Base-by-base conservation (phyloP, 1,139 yeast genomes). In the Blastobotrys arbuscula region DNA sequence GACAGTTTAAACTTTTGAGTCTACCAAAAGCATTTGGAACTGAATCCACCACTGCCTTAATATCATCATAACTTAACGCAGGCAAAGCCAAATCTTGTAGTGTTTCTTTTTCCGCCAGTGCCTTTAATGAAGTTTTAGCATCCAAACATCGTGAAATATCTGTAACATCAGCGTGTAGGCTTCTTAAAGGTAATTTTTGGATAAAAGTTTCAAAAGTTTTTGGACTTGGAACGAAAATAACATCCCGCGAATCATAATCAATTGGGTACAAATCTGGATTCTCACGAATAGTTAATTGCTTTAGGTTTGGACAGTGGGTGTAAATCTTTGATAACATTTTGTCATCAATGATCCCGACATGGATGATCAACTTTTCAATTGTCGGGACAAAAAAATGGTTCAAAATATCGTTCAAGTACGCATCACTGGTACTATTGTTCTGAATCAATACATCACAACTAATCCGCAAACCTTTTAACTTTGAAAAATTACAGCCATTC, bases 241-340 rank as follows among this genome's bases (percentile, higher is more conserved):
- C 42, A 39, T 21, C 42, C 16, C 42, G 30, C 7, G 42, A 20
- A 23, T 21, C 31, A n/a, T 21, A 24, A 23, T 39, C 42, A 24
- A 23, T 15, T 19, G 42, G 42, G 19, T 12, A 39, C 8, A 20
- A 23, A 23, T 39, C 42, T 5, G 42, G 42, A 20, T 39, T 39
- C 18, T 39, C 42, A 7, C 13, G n/a, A 18, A 39, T n/a, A 16
- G 10, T 30, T n/a, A 39, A 24, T 30, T 15, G 13, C 13, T 24
- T 8, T 3, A 39, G 9, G 9, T 16, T 21, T 7, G 31, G 30
- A 20, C 42, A 39, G 8, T 23, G 15, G 8, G 2, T 23, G 5
- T 9, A 3, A 24, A 39, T n/a, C 16, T n/a, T 39, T 2, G 3
- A 5, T 9, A 39, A 20, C 6, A 39, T 16, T 6, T n/a, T 23